Evolutionary conservation across 2,329 filamentous ascomycete species (phyloP).

Genomic region (Calonectria crousiana): DNA sequence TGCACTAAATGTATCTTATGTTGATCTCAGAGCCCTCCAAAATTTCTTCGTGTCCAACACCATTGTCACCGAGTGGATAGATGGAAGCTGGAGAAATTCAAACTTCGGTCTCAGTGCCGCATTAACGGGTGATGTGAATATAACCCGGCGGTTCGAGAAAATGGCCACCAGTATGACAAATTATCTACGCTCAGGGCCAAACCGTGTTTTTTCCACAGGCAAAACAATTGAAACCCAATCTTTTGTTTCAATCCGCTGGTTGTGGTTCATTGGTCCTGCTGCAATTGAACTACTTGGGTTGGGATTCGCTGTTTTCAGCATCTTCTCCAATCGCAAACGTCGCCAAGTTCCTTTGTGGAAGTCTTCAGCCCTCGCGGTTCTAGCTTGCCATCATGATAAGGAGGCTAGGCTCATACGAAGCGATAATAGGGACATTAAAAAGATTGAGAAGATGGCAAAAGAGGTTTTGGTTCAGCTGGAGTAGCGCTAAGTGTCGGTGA

Average conservation of each 20-base stretch:
- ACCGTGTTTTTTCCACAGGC: background rate
- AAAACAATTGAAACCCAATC: conserved; percentile 1
- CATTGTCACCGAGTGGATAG: conserved; percentile 4
- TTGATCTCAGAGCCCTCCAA: background rate
- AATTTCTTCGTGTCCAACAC: background rate
- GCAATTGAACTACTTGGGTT: conserved; percentile 5
- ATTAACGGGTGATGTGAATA: conserved; percentile 18
- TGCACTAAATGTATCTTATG: background rate
- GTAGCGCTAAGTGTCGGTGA: background rate
- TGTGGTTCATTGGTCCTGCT: conserved; percentile 8
- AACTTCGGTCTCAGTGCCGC: conserved; percentile 21
- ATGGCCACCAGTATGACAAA: conserved; percentile 28
- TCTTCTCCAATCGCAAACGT: conserved; percentile 4
- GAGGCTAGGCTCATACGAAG: background rate
- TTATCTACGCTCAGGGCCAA: conserved; percentile 20
- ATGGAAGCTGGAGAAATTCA: conserved; percentile 17
- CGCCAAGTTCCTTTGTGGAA: conserved; percentile 26
- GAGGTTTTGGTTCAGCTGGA: background rate
- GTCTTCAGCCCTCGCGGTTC: conserved; percentile 23
- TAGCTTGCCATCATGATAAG: conserved; percentile 4
- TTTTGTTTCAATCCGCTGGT: conserved; percentile 22
- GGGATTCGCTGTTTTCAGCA: conserved; percentile 17
- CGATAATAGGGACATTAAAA: conserved; percentile 13
- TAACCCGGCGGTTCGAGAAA: conserved; percentile 1
- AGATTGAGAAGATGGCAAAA: conserved; percentile 10